phyloP scores from a whole-genome alignment of 768 basidiomycete genomes.

The Tricholoma saponaceum region DNA sequence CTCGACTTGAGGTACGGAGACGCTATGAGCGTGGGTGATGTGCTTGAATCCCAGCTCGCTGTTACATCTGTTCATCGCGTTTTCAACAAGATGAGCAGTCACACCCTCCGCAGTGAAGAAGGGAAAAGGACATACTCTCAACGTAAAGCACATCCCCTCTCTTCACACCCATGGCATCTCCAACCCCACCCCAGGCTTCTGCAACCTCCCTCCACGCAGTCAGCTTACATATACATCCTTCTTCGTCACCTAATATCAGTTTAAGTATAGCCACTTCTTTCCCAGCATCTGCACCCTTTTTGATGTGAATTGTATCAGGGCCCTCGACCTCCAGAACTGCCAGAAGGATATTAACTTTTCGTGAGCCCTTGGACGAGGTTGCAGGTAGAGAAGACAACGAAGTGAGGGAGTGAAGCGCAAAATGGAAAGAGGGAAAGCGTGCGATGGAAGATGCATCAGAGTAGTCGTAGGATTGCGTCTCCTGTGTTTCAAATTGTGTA shows the following conservation, averaged over 20 bases:
- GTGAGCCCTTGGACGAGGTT: slow-evolving; percentile 31
- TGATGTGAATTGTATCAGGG: slow-evolving; percentile 62
- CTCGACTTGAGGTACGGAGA: slow-evolving; percentile 63
- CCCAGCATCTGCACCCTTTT: slow-evolving; percentile 67
- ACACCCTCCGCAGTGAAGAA: neutral
- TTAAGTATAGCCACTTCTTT: slow-evolving; percentile 65
- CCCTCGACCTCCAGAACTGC: slow-evolving; percentile 76
- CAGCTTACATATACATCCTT: slow-evolving; percentile 62
- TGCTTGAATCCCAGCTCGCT: slow-evolving; percentile 38
- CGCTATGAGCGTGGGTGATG: slow-evolving; percentile 54
- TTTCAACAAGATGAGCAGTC: neutral
- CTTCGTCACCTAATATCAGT: slow-evolving; percentile 72
- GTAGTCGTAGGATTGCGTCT: slow-evolving; percentile 47
- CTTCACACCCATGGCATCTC: slow-evolving; percentile 41
- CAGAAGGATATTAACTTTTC: slow-evolving; percentile 56
- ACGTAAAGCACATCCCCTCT: slow-evolving; percentile 71
- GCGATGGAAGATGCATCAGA: slow-evolving; percentile 71
- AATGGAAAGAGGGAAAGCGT: slow-evolving; percentile 71
- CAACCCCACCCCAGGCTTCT: slow-evolving; percentile 59
- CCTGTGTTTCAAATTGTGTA: slow-evolving; percentile 35
- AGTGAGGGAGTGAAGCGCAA: slow-evolving; percentile 58
- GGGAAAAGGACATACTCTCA: slow-evolving; percentile 46
- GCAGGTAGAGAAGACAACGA: slow-evolving; percentile 38
- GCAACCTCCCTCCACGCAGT: slow-evolving; percentile 80
- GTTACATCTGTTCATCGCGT: slow-evolving; percentile 49